Evolutionary conservation across 2,329 filamentous ascomycete genomes (phyloP).

Genomic region (Aspergillus sp.): DNA sequence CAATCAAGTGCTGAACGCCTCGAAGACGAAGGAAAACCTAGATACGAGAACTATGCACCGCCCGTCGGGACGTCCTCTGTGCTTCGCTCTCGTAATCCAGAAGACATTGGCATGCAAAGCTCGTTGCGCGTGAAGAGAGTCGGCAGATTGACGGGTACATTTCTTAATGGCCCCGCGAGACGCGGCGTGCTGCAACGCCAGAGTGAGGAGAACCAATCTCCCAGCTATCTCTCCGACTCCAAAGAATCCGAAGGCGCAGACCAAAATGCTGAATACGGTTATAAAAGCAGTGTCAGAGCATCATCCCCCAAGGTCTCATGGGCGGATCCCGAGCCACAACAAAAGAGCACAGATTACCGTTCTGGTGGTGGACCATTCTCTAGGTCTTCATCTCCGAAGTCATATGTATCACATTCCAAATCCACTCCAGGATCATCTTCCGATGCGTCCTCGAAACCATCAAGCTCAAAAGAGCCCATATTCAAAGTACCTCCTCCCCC

Average conservation of each 20-base stretch:
- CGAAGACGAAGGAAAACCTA: conserved; percentile 33
- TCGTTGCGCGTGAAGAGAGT: conserved; percentile 77
- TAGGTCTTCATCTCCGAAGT: conserved; percentile 35
- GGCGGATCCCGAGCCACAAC: conserved; percentile 34
- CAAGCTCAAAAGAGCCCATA: conserved; percentile 48
- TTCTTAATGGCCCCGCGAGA: conserved; percentile 76
- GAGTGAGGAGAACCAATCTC: conserved; percentile 62
- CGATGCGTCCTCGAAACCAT: conserved; percentile 40
- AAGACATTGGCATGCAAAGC: conserved; percentile 66
- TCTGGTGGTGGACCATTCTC: conserved; percentile 32
- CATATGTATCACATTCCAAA: conserved; percentile 36
- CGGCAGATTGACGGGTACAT: conserved; percentile 72
- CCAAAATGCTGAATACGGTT: conserved; percentile 27
- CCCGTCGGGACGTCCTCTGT: conserved; percentile 38
- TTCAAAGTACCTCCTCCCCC: conserved; percentile 60
- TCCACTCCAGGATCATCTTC: conserved; percentile 45
- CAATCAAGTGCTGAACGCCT: conserved; percentile 35
- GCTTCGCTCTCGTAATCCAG: conserved; percentile 51
- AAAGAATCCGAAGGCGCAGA: conserved; percentile 30
- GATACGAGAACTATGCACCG: conserved; percentile 34
- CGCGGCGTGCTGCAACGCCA: conserved; percentile 63
- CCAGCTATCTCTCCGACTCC: conserved; percentile 30
- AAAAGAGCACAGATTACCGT: conserved; percentile 24
- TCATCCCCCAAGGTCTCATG: conserved; percentile 39
- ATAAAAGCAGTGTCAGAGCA: conserved; percentile 23